Evolutionary conservation across 116 monocot genomes (phyloP).

Genomic region (Posidonia oceanica): DNA sequence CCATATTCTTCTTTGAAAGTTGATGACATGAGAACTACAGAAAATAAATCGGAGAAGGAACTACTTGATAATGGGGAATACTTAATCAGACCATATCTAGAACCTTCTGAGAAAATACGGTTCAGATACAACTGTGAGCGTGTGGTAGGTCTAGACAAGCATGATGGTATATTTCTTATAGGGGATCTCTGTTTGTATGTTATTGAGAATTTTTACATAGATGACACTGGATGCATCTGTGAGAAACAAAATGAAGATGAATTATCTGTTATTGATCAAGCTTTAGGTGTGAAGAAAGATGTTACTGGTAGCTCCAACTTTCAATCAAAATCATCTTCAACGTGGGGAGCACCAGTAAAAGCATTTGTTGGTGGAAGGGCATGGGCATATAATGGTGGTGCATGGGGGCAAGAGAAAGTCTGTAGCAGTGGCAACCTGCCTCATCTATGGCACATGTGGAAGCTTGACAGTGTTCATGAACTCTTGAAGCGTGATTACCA

Average conservation of each 20-base stretch:
- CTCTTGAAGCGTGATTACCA: slow-evolving; percentile 98
- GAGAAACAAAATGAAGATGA: slow-evolving; percentile 89
- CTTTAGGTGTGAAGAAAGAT: slow-evolving; percentile 96
- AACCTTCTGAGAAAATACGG: slow-evolving; percentile 84
- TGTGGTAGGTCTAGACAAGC: slow-evolving; percentile 96
- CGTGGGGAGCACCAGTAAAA: slow-evolving; percentile 48
- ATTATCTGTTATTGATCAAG: slow-evolving; percentile 94
- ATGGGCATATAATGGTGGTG: slow-evolving; percentile 99
- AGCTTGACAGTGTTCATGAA: slow-evolving; percentile 96
- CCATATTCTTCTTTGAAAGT: slow-evolving; percentile 43
- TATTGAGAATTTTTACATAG: slow-evolving; percentile 96
- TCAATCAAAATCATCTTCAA: slow-evolving; percentile 57
- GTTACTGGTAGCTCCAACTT: slow-evolving; percentile 48
- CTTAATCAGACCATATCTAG: slow-evolving; percentile 92
- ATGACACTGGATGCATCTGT: slow-evolving; percentile 90
- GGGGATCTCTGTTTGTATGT: slow-evolving; percentile 87
- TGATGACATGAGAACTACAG: slow-evolving; percentile 40
- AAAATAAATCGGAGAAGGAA: slow-evolving; percentile 75
- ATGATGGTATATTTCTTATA: slow-evolving; percentile 98
- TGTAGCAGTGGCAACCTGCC: slow-evolving; percentile 74
- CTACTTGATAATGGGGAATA: slow-evolving; percentile 97
- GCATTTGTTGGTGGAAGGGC: slow-evolving; percentile 78
- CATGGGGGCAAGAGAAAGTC: slow-evolving; percentile 96
- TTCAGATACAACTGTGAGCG: slow-evolving; percentile 96
- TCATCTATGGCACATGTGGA: slow-evolving; percentile 99